Evolutionary conservation across 139 green algal species (phyloP).

Genomic region (Edaphochlamys debaryana): DNA sequence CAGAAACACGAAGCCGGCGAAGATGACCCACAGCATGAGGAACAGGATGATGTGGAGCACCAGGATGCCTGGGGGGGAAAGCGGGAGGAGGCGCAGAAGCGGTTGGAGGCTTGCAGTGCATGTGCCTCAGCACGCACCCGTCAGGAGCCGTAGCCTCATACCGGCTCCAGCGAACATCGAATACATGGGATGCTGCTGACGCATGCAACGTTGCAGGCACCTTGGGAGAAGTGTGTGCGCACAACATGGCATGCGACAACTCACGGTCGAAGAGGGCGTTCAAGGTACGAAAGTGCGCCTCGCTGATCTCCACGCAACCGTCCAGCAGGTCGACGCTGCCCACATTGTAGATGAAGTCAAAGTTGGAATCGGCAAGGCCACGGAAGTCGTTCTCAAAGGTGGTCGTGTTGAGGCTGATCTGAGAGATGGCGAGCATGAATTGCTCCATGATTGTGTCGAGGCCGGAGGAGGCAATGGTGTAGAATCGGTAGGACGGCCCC

Average conservation of each 20-base stretch:
- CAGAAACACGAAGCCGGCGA: not conserved
- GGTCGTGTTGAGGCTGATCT: too few species aligned
- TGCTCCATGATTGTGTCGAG: slow-evolving; percentile 13
- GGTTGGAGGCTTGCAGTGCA: too few species aligned
- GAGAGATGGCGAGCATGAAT: not conserved
- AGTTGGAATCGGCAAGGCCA: too few species aligned
- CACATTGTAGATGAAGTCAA: slow-evolving; percentile 23
- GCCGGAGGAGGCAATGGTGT: not conserved
- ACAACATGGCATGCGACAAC: too few species aligned
- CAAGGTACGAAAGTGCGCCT: not conserved
- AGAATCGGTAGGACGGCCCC: slow-evolving; percentile 1
- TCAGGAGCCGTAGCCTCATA: too few species aligned
- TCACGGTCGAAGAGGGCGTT: not conserved
- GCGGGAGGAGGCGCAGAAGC: too few species aligned
- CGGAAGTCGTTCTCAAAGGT: too few species aligned
- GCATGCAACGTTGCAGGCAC: too few species aligned
- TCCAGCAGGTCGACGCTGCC: not conserved
- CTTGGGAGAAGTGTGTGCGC: too few species aligned
- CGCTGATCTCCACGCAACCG: not conserved
- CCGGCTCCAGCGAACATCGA: too few species aligned
- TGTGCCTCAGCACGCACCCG: too few species aligned
- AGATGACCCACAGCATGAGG: not conserved
- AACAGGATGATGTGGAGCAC: not conserved
- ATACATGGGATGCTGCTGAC: too few species aligned
- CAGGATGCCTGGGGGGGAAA: not conserved